These are phyloP conservation scores for Neovahlkampfia damariscottae DNA, from an alignment of 78 protist species.

Conservation along the genomic window DNA sequence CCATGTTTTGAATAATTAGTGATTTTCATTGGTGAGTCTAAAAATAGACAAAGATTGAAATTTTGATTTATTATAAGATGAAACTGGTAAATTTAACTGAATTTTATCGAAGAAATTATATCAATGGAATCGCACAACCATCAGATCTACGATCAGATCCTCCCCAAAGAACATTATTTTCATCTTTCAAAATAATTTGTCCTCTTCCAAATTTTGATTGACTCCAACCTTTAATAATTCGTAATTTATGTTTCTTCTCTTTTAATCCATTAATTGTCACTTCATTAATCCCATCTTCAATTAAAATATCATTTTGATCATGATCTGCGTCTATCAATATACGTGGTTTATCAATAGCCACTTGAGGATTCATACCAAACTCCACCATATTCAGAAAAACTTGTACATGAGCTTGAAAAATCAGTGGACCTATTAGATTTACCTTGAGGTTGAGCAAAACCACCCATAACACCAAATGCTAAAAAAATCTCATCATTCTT, in stretches of 20 bases:
- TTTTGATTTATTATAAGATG: too few relatives aligned
- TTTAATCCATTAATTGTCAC: neutral
- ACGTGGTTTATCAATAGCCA: slow-evolving; percentile 58
- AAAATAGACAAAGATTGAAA: too few relatives aligned
- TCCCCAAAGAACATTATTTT: neutral
- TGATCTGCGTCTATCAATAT: too few relatives aligned
- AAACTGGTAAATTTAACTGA: too few relatives aligned
- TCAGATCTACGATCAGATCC: slow-evolving; percentile 7
- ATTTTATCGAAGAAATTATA: too few relatives aligned
- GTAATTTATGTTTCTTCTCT: neutral
- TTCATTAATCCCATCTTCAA: neutral
- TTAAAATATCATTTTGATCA: too few relatives aligned
- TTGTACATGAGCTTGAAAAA: slow-evolving; percentile 78
- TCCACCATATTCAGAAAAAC: slow-evolving; percentile 33
- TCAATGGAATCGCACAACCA: slow-evolving; percentile 2
- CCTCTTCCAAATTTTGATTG: slow-evolving; percentile 34
- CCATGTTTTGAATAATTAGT: too few relatives aligned
- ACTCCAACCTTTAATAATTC: neutral
- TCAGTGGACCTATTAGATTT: too few relatives aligned
- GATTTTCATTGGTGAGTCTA: too few relatives aligned
- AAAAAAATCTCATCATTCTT: neutral
- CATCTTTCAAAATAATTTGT: slow-evolving; percentile 21
- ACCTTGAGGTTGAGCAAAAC: slow-evolving; percentile 85
- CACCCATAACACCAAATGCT: slow-evolving; percentile 72
- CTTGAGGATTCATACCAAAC: slow-evolving; percentile 65